Conservation (phyloP, 2,329 filamentous ascomycete species). For the Aspergillus tubingensis region DNA sequence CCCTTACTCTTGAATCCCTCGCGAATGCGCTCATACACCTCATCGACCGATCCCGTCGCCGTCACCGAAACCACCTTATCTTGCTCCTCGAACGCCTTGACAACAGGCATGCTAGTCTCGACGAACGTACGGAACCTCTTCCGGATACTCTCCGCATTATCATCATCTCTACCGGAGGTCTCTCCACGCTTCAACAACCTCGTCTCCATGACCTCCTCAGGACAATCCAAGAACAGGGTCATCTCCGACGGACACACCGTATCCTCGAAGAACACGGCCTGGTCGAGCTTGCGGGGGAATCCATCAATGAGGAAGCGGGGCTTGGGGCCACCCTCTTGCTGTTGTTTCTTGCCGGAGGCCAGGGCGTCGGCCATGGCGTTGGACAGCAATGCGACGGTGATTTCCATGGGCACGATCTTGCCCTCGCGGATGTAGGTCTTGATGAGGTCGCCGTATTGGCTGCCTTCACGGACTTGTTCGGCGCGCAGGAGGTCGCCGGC, state of each 20-base stretch:
- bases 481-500: conserved; percentile 91
- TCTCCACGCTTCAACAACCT: conserved; percentile 85
- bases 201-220: conserved; percentile 83
- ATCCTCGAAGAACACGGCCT: conserved; percentile 91
- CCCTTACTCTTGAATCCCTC: conserved; percentile 50
- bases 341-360: background rate
- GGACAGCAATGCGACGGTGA: conserved; percentile 89
- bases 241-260: conserved; percentile 79
- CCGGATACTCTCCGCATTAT: conserved; percentile 92
- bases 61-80: conserved; percentile 78
- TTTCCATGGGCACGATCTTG: conserved; percentile 97
- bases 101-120: conserved; percentile 96
- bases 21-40: conserved; percentile 61
- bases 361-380: conserved; percentile 73
- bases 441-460: conserved; percentile 90
- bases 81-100: conserved; percentile 77
- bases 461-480: conserved; percentile 84
- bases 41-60: conserved; percentile 68
- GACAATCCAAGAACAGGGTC: conserved; percentile 92
- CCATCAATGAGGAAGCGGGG: conserved; percentile 76
- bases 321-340: conserved; percentile 39
- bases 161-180: conserved; percentile 87
- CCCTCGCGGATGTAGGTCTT: conserved; percentile 91
- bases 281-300: conserved; percentile 96
- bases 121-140: conserved; percentile 95